Percentiles rank a stretch among this genome's conserved stretches.
These are phyloP conservation scores for Diaporthe ampelina DNA, from an alignment of 2,329 filamentous ascomycete genomes.

Conservation along the genomic window DNA sequence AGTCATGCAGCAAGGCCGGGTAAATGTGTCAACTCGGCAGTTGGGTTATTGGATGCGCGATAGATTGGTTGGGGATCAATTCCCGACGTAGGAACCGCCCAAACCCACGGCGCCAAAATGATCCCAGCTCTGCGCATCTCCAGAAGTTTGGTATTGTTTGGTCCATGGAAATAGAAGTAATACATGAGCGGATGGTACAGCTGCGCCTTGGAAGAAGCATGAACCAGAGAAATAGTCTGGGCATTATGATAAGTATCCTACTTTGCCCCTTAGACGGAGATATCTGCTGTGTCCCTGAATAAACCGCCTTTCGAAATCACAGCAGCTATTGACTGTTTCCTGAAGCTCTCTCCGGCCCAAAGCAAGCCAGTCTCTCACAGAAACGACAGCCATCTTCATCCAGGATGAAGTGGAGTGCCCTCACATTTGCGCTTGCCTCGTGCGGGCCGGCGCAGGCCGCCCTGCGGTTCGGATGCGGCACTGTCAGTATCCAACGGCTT, in stretches of 20 bases:
- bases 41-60: conserved; percentile 23
- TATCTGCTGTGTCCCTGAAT: background rate
- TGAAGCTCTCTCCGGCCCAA: background rate
- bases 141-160: background rate
- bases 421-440: conserved; percentile 39
- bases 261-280: background rate
- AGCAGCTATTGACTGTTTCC: background rate
- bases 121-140: background rate
- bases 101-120: background rate
- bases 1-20: background rate
- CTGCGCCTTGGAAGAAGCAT: background rate
- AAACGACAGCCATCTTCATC: background rate
- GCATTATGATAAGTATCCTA: background rate
- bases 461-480: conserved; percentile 50
- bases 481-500: conserved; percentile 48
- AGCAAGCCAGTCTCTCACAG: background rate
- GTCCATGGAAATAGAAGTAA: background rate
- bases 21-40: conserved; percentile 22
- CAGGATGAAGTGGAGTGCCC: conserved; percentile 18
- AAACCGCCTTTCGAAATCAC: no score
- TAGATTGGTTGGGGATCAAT: background rate
- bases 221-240: background rate
- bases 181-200: background rate
- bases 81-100: background rate
- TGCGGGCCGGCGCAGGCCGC: conserved; percentile 42